phyloP scores from a whole-genome alignment of 2,329 filamentous ascomycete genomes.

The Monilinia polystroma region DNA sequence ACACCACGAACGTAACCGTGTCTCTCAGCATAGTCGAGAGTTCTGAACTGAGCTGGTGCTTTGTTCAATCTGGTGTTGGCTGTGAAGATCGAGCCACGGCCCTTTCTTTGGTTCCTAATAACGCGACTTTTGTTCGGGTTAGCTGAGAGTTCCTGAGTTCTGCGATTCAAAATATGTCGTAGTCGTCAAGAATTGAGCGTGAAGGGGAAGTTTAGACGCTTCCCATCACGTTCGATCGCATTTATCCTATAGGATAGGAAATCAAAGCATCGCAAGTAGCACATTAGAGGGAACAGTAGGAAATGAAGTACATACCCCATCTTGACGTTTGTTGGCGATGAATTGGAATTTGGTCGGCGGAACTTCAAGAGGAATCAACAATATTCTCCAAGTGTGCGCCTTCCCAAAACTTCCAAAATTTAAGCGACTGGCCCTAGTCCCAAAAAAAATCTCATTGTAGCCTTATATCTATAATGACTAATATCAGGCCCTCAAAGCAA shows the following conservation, averaged over 20 bases:
- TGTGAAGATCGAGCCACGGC: conserved; percentile 75
- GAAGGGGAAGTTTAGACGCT: not conserved
- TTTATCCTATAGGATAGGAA: not conserved
- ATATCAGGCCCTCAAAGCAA: not conserved
- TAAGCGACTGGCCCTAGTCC: conserved; percentile 22
- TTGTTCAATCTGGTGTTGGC: conserved; percentile 89
- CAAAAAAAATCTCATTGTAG: not conserved
- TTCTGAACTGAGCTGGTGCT: conserved; percentile 91
- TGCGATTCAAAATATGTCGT: conserved; percentile 2
- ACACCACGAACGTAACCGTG: conserved; percentile 98
- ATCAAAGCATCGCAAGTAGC: not conserved
- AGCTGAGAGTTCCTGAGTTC: conserved; percentile 12
- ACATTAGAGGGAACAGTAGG: not conserved
- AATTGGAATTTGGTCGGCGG: conserved; percentile 8
- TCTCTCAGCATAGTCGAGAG: conserved; percentile 92
- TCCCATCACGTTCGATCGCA: not conserved
- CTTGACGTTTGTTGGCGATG: conserved; percentile 22
- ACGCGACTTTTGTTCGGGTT: conserved; percentile 47
- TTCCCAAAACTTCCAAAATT: conserved; percentile 10
- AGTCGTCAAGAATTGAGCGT: not conserved
- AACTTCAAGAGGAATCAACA: conserved; percentile 15
- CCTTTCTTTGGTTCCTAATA: conserved; percentile 76
- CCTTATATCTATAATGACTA: not conserved
- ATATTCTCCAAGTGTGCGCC: conserved; percentile 19
- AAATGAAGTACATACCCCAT: conserved; percentile 13